These are phyloP conservation scores for Pulveroboletus sp. DNA, from an alignment of 768 basidiomycete species.

Conservation along the genomic window DNA sequence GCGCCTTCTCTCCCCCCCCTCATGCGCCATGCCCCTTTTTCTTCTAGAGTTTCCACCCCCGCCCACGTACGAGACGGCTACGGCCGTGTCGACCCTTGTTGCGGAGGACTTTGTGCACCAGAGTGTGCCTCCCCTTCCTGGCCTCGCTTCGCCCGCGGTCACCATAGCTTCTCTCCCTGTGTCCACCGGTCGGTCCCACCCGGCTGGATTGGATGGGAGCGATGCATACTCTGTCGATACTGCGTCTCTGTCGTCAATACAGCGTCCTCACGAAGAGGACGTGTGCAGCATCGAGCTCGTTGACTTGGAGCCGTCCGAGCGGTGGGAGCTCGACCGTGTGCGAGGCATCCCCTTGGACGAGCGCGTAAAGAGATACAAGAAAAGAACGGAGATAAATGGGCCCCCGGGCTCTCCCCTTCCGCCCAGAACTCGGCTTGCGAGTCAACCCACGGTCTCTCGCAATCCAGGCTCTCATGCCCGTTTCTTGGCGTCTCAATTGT, in stretches of 20 bases:
- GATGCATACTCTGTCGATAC: conserved; percentile 20
- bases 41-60: conserved; percentile 69
- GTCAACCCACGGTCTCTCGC: conserved; percentile 26
- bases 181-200: conserved; percentile 5
- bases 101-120: conserved; percentile 36
- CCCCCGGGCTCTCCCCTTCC: conserved; percentile 14
- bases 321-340: conserved; percentile 42
- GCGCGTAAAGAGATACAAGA: conserved; percentile 33
- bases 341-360: conserved; percentile 41
- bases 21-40: conserved; percentile 22
- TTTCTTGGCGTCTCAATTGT: conserved; percentile 31
- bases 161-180: conserved; percentile 25
- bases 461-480: conserved; percentile 27
- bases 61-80: conserved; percentile 61
- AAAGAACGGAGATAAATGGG: conserved; percentile 30
- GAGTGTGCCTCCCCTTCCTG: conserved; percentile 22
- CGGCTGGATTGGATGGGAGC: conserved; percentile 20
- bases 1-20: not conserved
- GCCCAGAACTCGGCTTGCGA: conserved; percentile 29
- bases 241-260: conserved; percentile 14
- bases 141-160: conserved; percentile 20
- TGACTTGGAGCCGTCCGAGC: conserved; percentile 40
- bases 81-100: conserved; percentile 39
- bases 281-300: conserved; percentile 50
- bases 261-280: conserved; percentile 39